These are phyloP conservation scores for Exophiala oligosperma DNA, from an alignment of 2,329 filamentous ascomycete genomes.

Conservation along the genomic window DNA sequence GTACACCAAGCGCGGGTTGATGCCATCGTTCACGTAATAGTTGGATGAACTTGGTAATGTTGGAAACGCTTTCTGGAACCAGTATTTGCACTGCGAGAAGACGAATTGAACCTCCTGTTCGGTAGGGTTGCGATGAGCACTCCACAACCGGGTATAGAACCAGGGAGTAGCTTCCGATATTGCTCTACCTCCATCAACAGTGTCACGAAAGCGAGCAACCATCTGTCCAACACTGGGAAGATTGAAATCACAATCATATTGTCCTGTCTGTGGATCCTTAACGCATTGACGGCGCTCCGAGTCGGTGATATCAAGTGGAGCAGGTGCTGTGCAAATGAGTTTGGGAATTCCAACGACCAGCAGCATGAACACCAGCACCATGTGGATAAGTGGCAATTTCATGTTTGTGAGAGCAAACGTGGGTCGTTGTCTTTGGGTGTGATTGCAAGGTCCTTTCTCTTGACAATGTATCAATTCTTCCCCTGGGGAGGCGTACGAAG, in stretches of 20 bases:
- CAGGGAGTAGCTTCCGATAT: neutral
- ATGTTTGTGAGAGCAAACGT: neutral
- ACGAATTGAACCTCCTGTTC: no score
- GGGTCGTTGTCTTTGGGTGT: no score
- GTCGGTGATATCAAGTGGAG: neutral
- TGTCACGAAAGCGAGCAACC: conserved; percentile 2
- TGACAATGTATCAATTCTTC: no score
- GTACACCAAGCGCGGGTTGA: no score
- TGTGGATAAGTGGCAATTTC: neutral
- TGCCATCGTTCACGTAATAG: no score
- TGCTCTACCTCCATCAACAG: conserved; percentile 2
- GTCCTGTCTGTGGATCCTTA: neutral
- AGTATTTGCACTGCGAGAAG: no score
- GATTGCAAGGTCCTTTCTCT: no score
- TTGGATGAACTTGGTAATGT: no score
- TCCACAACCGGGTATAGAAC: conserved; percentile 1
- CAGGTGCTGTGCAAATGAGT: neutral
- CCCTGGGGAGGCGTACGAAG: no score
- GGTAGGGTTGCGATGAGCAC: neutral
- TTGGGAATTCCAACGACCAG: neutral
- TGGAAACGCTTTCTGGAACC: no score
- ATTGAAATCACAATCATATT: conserved; percentile 5
- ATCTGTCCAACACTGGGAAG: conserved; percentile 4
- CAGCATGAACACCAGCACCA: neutral
- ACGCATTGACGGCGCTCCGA: conserved; percentile 8